Evolutionary conservation across 148 eudicot genomes (phyloP), one percentile per base, ranked within the genome.

Genomic region (Arbutus unedo): DNA sequence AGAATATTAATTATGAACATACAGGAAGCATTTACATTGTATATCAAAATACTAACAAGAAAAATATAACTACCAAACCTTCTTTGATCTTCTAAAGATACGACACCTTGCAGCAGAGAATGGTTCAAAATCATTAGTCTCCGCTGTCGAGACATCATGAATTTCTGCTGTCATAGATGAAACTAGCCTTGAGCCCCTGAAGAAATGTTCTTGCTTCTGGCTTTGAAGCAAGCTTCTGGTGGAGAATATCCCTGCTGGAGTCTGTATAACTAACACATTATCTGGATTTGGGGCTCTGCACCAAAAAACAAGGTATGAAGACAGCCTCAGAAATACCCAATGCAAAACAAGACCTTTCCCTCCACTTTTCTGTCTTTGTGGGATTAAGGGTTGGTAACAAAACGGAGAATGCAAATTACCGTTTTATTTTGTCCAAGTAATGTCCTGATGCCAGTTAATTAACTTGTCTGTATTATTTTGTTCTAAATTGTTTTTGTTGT

Each of bases 81-180:
- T 74, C 25, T 80, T 89, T 49, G 87, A 88, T 82, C 90, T 83
- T 64, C 82, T 82, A 81, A 89, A 93, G 73, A 90, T 81, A 68
- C 96, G 97, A 84, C 97, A 92, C 88, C 99, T 90, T 78, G 99
- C 98, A 86, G 95, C 89, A 78, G 98, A 89, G 23, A 81, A 50
- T 62, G 89, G 91, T 41, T 90, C 92, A 83, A 77, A 16, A 38
- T 81, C 88, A 59, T 86, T 84, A 60, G 77, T 60, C 79, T 89
- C 83, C 49, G 75, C 78, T 81, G 81, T 77, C 31, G 85, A 79
- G 55, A 87, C 74, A 51, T 87, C 87, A 62, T 86, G 84, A 81
- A 84, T 80, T 86, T 91, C 93, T 73, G 81, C 56, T 81, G 76
- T 84, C 81, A 80, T 92, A 31, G 89, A 56, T 70, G 80, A 89